These are phyloP conservation scores for Pseudocercospora fijiensis DNA, from an alignment of 2,329 filamentous ascomycete species.

Conservation along the genomic window DNA sequence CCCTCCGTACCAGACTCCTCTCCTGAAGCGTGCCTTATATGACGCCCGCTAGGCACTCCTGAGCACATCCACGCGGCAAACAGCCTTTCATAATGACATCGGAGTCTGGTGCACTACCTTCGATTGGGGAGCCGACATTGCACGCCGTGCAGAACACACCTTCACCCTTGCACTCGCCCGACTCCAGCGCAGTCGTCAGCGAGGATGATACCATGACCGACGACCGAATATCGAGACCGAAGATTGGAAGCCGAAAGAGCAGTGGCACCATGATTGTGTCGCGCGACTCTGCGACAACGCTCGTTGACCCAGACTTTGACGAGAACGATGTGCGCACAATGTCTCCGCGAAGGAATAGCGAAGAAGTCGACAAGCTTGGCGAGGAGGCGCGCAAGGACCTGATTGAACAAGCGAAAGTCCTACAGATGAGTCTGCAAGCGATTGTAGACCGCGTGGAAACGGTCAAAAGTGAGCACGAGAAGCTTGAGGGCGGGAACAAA, in stretches of 20 bases:
- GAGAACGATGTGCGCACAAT: constrained; percentile 87
- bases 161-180: constrained; percentile 30
- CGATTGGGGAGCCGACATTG: constrained; percentile 28
- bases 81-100: constrained; percentile 25
- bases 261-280: constrained; percentile 79
- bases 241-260: constrained; percentile 69
- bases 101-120: constrained; percentile 21
- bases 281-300: constrained; percentile 56
- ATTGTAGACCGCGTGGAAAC: constrained; percentile 93
- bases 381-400: constrained; percentile 70
- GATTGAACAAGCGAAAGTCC: constrained; percentile 75
- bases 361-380: constrained; percentile 84
- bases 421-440: constrained; percentile 85
- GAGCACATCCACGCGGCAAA: not conserved
- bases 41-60: constrained; percentile 1
- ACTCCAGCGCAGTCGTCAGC: constrained; percentile 36
- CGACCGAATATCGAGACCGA: constrained; percentile 53
- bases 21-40: not conserved
- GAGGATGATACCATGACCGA: constrained; percentile 33
- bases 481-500: constrained; percentile 93
- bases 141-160: constrained; percentile 13
- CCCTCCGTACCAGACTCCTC: not conserved
- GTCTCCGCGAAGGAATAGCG: constrained; percentile 87
- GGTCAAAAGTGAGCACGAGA: constrained; percentile 91
- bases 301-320: constrained; percentile 66